Conservation (phyloP, 352 stramenopile species). For the Phytophthora vignae region DNA sequence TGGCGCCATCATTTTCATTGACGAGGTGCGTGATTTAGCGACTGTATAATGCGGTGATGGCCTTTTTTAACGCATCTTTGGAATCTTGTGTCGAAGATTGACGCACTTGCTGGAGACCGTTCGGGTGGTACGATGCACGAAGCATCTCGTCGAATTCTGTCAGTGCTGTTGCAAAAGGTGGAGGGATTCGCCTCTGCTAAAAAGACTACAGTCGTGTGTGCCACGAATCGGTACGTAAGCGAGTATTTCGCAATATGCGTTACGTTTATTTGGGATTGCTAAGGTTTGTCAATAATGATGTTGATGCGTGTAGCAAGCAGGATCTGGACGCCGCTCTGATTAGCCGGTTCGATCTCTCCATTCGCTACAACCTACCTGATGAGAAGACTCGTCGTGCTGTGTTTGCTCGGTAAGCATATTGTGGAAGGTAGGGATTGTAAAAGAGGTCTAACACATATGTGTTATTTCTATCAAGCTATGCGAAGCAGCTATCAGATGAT, state of each 20-base stretch:
- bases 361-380: constrained; percentile 92
- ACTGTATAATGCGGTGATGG: not conserved
- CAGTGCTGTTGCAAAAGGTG: constrained; percentile 92
- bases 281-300: not conserved
- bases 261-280: not conserved
- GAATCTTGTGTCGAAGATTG: constrained; percentile 61
- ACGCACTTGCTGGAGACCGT: constrained; percentile 90
- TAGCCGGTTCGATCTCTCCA: constrained; percentile 94
- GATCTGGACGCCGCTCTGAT: constrained; percentile 94
- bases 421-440: not conserved
- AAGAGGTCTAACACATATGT: not conserved
- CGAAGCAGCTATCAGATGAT: constrained; percentile 86
- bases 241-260: not conserved
- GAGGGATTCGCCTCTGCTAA: constrained; percentile 94
- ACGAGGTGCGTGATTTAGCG: constrained; percentile 69
- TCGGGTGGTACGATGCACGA: constrained; percentile 93
- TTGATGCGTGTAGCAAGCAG: constrained; percentile 75
- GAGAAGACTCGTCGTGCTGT: constrained; percentile 84
- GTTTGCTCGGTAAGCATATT: constrained; percentile 76
- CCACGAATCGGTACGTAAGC: constrained; percentile 83
- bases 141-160: constrained; percentile 92
- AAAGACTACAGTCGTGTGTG: constrained; percentile 94
- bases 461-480: constrained; percentile 58
- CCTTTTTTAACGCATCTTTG: not conserved
- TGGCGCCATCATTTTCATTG: constrained; percentile 95